These are phyloP conservation scores for Helicostylum pulchrum DNA, from an alignment of 192 early-diverging fungal species.

Conservation along the genomic window DNA sequence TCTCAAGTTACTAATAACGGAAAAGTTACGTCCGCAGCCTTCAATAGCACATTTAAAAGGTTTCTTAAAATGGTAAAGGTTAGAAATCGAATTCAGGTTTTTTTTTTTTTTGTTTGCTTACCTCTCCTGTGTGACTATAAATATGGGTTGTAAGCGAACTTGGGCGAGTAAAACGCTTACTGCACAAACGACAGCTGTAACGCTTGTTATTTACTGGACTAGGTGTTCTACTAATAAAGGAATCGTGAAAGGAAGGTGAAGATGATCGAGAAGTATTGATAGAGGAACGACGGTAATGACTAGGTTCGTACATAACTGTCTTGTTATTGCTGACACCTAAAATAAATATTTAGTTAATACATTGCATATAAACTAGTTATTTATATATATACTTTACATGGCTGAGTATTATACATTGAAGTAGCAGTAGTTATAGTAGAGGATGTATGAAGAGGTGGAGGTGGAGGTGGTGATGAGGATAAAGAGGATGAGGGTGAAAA, in stretches of 20 bases:
- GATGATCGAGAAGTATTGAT: conserved; percentile 12
- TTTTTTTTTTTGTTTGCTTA: conserved; percentile 8
- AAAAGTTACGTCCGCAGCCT: conserved; percentile 14
- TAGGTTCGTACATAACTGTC: not conserved
- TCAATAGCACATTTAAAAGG: conserved; percentile 19
- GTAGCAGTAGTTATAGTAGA: not conserved
- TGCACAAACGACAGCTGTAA: conserved; percentile 24
- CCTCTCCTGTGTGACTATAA: conserved; percentile 35
- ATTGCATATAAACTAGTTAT: conserved; percentile 1
- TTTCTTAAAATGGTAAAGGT: conserved; percentile 5
- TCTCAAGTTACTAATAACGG: conserved; percentile 14
- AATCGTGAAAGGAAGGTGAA: conserved; percentile 7
- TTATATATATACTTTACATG: not conserved
- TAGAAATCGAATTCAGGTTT: not conserved
- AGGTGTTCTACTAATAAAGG: conserved; percentile 2
- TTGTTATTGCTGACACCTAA: conserved; percentile 3
- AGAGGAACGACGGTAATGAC: conserved; percentile 7
- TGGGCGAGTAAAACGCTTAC: conserved; percentile 32
- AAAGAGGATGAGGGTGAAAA: not conserved
- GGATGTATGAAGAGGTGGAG: not conserved
- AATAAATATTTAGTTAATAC: not conserved
- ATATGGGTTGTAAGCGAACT: conserved; percentile 32
- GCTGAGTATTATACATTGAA: not conserved
- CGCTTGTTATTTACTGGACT: conserved; percentile 21
- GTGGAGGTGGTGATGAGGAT: not conserved